phyloP scores from a whole-genome alignment of 139 green algal genomes.

The Nannochloris sp. region DNA sequence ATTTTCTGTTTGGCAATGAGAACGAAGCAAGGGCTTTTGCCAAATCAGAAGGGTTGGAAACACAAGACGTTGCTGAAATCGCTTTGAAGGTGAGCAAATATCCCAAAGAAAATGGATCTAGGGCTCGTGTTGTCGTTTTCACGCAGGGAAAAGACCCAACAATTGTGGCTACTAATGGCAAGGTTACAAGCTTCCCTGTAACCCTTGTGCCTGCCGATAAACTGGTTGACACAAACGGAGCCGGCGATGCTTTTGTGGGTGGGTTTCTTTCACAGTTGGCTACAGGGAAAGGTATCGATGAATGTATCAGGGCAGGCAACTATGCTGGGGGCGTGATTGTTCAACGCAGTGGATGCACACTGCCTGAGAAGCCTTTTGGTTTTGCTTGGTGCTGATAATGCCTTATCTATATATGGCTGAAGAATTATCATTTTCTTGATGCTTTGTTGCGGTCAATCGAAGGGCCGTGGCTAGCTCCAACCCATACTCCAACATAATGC shows the following conservation, averaged over 20 bases:
- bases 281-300: constrained; percentile 62
- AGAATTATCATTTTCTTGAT: constrained; percentile 3
- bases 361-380: constrained; percentile 51
- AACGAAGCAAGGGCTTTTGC: constrained; percentile 88
- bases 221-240: constrained; percentile 98
- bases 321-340: constrained; percentile 92
- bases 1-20: constrained; percentile 98
- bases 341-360: constrained; percentile 80
- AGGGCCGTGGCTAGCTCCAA: constrained; percentile 38
- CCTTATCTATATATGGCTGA: not conserved
- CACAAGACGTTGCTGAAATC: constrained; percentile 72
- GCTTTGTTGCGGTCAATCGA: not conserved
- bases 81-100: constrained; percentile 65
- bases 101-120: constrained; percentile 71
- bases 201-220: constrained; percentile 66
- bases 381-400: constrained; percentile 22
- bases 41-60: constrained; percentile 83
- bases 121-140: constrained; percentile 81
- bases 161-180: constrained; percentile 68
- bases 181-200: constrained; percentile 44
- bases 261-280: constrained; percentile 95
- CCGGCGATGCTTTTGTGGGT: constrained; percentile 90
- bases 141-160: constrained; percentile 87
- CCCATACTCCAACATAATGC: constrained; percentile 40
- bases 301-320: constrained; percentile 80